Conservation (phyloP, 192 early-diverging fungal species). For the Linnemannia exigua region DNA sequence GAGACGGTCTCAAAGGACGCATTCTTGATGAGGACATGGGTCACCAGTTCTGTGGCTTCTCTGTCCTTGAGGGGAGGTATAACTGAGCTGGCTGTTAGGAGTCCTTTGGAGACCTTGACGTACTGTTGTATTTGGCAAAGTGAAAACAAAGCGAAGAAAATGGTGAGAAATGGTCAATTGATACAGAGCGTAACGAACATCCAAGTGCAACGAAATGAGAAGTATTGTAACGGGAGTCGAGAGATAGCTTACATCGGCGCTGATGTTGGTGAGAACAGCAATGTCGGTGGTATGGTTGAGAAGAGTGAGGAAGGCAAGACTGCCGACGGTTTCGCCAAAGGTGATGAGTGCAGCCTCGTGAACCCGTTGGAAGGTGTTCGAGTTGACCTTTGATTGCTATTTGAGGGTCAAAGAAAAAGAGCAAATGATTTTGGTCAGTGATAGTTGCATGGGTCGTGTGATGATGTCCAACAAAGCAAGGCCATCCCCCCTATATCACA, state of each 20-base stretch:
- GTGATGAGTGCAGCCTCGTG: slow-evolving; percentile 65
- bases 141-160: too few relatives aligned
- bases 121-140: slow-evolving; percentile 6
- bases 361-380: slow-evolving; percentile 65
- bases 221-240: not conserved
- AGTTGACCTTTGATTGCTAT: slow-evolving; percentile 64
- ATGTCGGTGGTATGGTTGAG: slow-evolving; percentile 58
- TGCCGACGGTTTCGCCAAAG: slow-evolving; percentile 68
- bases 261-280: slow-evolving; percentile 61
- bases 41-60: slow-evolving; percentile 15
- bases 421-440: not conserved
- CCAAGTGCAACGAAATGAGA: not conserved
- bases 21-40: slow-evolving; percentile 48
- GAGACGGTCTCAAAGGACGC: slow-evolving; percentile 50
- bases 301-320: slow-evolving; percentile 59
- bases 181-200: too few relatives aligned
- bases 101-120: slow-evolving; percentile 39
- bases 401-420: not conserved
- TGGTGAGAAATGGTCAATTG: not conserved
- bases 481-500: not conserved
- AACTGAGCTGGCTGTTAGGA: slow-evolving; percentile 43
- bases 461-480: not conserved
- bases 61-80: slow-evolving; percentile 42
- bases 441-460: not conserved
- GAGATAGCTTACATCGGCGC: slow-evolving; percentile 60